Percentiles rank a stretch among this genome's conserved stretches.
phyloP scores from a whole-genome alignment of 2,329 filamentous ascomycete species.

The Cadophora luteo-olivacea region DNA sequence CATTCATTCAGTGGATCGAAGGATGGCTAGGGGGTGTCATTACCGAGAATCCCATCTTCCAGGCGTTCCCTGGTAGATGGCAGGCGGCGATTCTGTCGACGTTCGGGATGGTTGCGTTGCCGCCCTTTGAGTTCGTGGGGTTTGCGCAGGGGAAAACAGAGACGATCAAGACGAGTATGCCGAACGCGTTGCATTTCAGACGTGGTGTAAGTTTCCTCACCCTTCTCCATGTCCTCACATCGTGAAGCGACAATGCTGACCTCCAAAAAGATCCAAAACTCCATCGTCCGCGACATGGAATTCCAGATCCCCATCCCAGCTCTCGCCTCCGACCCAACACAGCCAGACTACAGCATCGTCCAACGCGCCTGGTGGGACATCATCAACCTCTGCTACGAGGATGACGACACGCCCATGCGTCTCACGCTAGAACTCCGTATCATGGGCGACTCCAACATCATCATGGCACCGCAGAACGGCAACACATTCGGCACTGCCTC shows the following conservation, averaged over 20 bases:
- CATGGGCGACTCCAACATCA: conserved; percentile 50
- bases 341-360: conserved; percentile 51
- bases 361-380: conserved; percentile 58
- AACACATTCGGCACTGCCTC: conserved; percentile 51
- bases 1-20: conserved; percentile 45
- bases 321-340: conserved; percentile 38
- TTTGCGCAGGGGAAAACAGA: conserved; percentile 35
- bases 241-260: not conserved
- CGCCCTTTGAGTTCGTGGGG: conserved; percentile 35
- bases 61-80: conserved; percentile 45
- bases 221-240: not conserved
- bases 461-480: conserved; percentile 53
- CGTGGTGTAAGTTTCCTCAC: conserved; percentile 44
- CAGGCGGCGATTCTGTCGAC: conserved; percentile 48
- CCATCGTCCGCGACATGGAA: conserved; percentile 53
- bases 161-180: conserved; percentile 50
- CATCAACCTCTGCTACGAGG: conserved; percentile 52
- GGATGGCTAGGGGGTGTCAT: conserved; percentile 48
- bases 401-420: conserved; percentile 49
- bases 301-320: conserved; percentile 53
- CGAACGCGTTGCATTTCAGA: conserved; percentile 56
- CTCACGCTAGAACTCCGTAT: conserved; percentile 54
- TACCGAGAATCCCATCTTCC: conserved; percentile 45
- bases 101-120: conserved; percentile 44
- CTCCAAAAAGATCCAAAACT: conserved; percentile 49